Evolutionary conservation across 805 yeast species (phyloP).

Genomic region (Ogataea polymorpha): DNA sequence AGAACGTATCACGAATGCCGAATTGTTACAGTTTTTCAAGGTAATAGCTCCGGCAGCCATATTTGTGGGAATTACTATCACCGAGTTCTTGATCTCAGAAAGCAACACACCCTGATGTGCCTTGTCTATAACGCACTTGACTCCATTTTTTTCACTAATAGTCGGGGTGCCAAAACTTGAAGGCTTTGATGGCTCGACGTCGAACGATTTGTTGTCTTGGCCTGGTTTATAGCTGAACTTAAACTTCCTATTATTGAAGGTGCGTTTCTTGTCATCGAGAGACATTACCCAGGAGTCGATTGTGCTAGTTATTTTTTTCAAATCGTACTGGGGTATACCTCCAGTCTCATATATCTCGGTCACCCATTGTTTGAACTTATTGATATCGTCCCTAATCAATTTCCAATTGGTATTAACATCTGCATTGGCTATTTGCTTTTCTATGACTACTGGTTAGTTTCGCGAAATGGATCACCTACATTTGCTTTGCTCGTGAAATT

Average conservation of each 20-base stretch:
- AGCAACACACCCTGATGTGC: conserved; percentile 10
- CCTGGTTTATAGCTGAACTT: conserved; percentile 21
- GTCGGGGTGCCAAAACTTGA: conserved; percentile 10
- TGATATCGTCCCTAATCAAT: conserved; percentile 12
- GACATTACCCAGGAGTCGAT: conserved; percentile 19
- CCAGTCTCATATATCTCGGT: conserved; percentile 8
- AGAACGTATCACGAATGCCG: conserved; percentile 17
- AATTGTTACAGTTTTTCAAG: conserved; percentile 15
- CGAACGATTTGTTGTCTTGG: background rate
- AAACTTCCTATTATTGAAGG: conserved; percentile 18
- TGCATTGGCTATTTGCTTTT: conserved; percentile 1
- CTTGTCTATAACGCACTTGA: background rate
- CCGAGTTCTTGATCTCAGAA: conserved; percentile 9
- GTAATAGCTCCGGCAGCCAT: conserved; percentile 20
- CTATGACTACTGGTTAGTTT: conserved; percentile 4
- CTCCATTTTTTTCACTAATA: background rate
- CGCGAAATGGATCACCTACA: background rate
- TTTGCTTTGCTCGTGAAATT: background rate
- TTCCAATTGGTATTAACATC: conserved; percentile 2
- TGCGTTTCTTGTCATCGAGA: conserved; percentile 21
- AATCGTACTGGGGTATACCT: conserved; percentile 25
- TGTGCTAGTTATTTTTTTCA: conserved; percentile 19
- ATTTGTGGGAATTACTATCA: conserved; percentile 11
- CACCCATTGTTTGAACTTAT: conserved; percentile 20
- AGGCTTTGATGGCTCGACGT: background rate